Base-by-base conservation (phyloP, 352 stramenopile genomes). In the Blastocystis sp. region DNA sequence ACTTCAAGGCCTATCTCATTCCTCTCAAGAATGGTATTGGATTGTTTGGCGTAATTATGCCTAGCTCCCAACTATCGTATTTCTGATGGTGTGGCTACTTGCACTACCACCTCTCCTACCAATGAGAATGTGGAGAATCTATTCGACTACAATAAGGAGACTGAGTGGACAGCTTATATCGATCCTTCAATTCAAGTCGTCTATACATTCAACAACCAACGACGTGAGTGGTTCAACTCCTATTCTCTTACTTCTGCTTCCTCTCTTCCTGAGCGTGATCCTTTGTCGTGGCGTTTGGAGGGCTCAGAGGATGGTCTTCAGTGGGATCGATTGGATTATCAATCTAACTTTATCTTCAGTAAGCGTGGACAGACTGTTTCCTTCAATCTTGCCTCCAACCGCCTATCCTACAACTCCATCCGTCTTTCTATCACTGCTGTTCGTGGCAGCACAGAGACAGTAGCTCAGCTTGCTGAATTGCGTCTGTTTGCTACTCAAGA, bases 1-100 rank as follows among this genome's bases (percentile, higher is more conserved):
- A 84, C 27, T 84, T 84, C 73, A 84, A 84, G 73, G 73, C 73
- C n/a, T 84, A 84, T 56, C 33, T 84, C 33, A 58, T 84, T 30
- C 73, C 73, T 19, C 44, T 66, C 13, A 53, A 66, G 56, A 54
- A 84, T 54, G 30, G 66, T 53, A 51, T n/a, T 1, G 62, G 17
- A 44, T 40, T 7, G 15, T 0, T 35, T 7, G 24, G 9, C 3
- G 24, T n/a, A 0, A 0, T 40, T 17, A 75, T n/a, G 9, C 3
- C 22, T 75, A 75, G 70, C 35, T 24, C 58, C 58, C 13, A 56
- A 66, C 73, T 84, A 84, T 44, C 73, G 73, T 24, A 11, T 84
- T 22, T 40, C 48, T 37, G 48, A 84, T 57, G 73, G 73, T 42
- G 51, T 44, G 5, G 73, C 73, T 19, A 64, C 54, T 19, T 66